Evolutionary conservation across 345 rosid species (phyloP), one percentile per base, ranked within the genome.

Genomic region (Psidium friedrichsthalianum): DNA sequence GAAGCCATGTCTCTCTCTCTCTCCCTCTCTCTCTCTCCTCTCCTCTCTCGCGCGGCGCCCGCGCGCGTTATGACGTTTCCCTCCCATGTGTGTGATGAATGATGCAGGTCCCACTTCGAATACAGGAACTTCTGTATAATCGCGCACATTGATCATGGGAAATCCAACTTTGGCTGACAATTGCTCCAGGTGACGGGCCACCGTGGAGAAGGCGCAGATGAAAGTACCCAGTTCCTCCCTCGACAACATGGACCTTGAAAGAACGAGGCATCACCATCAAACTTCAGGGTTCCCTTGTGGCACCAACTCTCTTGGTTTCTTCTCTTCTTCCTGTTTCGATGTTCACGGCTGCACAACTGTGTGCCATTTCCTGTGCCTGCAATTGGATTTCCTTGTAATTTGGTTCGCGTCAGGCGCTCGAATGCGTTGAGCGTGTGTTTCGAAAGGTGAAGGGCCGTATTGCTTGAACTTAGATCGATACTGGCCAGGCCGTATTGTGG

Each of bases 401-500:
- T 42, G n/a, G n/a, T 61, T 58, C 82, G 25, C 86, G 86, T 87
- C 89, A 97, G 98, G 98, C 99, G 96, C 99, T 88, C 93, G 99
- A 87, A 97, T 97, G 99, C 98, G 99, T 47, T 97, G n/a, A n/a
- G n/a, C n/a, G 90, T 89, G 89, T 93, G 85, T 91, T 85, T 82
- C 92, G 91, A 32, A 91, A 87, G n/a, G n/a, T 82, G 88, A 90
- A n/a, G n/a, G n/a, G 88, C 93, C 98, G 0, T 97, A 92, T 88
- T 97, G 99, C 87, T 89, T 96, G 87, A 97, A 97, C 89, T 90
- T 97, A 80, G n/a, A 97, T 97, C 86, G 99, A 97, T 88, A 97
- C 99, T 82, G n/a, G n/a, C 98, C 99, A 8, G 98, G 99, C 21
- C 99, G 96, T 87, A 98, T 97, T n/a, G n/a, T n/a, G n/a, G n/a